Conservation (phyloP, 2,329 filamentous ascomycete species). For the Penicillium sp. region DNA sequence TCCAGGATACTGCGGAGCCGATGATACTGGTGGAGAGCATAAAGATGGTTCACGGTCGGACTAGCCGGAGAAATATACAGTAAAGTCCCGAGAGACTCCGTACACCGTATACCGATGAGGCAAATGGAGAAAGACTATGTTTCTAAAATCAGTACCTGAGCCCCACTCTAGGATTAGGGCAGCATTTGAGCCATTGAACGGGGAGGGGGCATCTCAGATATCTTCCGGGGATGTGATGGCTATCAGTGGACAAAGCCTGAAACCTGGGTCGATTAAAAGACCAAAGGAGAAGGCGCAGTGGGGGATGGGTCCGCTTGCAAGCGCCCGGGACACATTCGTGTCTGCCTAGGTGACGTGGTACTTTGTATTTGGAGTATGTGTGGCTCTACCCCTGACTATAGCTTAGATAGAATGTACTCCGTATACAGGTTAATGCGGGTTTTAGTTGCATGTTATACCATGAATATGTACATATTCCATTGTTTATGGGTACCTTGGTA, state of each 20-base stretch:
- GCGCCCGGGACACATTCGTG: conserved; percentile 15
- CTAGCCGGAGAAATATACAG: not conserved
- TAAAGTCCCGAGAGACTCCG: not conserved
- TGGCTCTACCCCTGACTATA: not conserved
- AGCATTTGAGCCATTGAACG: not conserved
- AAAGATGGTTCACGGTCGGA: not conserved
- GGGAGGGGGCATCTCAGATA: conserved; percentile 5
- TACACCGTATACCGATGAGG: conserved; percentile 6
- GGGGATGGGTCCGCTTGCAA: conserved; percentile 7
- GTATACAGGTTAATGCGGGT: too few relatives aligned
- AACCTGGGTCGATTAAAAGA: conserved; percentile 15
- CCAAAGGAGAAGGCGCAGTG: conserved; percentile 7
- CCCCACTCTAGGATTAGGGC: conserved; percentile 2
- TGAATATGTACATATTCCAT: too few relatives aligned
- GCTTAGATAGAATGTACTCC: not conserved
- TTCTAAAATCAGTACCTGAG: conserved; percentile 10
- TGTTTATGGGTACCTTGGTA: not conserved
- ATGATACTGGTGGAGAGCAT: not conserved
- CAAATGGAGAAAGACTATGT: conserved; percentile 5
- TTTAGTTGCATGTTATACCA: too few relatives aligned
- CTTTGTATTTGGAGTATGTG: not conserved
- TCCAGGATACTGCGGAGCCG: not conserved
- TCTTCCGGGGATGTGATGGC: conserved; percentile 1
- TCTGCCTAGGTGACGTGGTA: not conserved
- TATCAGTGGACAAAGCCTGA: conserved; percentile 13